These are phyloP conservation scores for Aspergillus sp. DNA, from an alignment of 2,329 filamentous ascomycete genomes.

Conservation along the genomic window DNA sequence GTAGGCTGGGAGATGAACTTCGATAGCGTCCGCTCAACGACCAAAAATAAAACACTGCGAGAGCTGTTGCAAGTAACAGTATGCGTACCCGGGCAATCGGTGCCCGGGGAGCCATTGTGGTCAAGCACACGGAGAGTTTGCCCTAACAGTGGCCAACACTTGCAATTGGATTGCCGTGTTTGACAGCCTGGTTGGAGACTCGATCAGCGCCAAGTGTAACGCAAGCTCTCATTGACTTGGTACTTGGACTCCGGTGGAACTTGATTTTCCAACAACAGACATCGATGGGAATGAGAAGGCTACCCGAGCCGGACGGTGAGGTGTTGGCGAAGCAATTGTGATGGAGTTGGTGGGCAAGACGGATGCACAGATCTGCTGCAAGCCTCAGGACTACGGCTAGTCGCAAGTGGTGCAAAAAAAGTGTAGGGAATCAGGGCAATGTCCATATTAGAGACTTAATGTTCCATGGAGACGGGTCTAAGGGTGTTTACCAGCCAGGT, in stretches of 20 bases:
- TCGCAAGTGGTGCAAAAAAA: background rate
- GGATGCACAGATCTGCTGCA: background rate
- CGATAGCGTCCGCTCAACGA: constrained; percentile 15
- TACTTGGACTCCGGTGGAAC: background rate
- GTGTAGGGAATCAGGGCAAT: background rate
- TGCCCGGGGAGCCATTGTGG: constrained; percentile 17
- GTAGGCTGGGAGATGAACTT: background rate
- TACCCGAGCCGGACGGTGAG: background rate
- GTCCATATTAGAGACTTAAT: background rate
- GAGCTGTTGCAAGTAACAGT: constrained; percentile 18
- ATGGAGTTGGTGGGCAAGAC: background rate
- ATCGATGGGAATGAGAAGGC: background rate
- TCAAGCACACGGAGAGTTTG: background rate
- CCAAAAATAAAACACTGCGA: constrained; percentile 17
- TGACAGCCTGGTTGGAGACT: background rate
- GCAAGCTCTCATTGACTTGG: background rate
- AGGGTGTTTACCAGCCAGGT: background rate
- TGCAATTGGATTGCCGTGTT: background rate
- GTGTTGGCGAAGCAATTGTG: background rate
- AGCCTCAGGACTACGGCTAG: background rate
- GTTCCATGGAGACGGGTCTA: background rate
- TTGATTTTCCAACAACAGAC: background rate
- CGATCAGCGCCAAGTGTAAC: background rate
- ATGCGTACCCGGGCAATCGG: constrained; percentile 19
- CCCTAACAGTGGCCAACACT: background rate